Conservation (phyloP, 768 basidiomycete species). For the Trametes maxima region DNA sequence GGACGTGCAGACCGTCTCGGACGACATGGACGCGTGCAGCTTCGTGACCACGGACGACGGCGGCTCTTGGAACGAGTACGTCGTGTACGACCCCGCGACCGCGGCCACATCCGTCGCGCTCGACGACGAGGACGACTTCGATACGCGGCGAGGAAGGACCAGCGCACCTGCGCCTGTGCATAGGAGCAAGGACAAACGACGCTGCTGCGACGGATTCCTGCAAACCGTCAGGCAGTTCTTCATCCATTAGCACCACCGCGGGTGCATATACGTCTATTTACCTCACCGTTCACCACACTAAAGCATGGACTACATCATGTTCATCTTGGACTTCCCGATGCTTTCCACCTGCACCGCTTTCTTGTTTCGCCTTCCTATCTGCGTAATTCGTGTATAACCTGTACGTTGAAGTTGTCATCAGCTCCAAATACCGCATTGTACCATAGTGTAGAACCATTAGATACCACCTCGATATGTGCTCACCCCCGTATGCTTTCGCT, state of each 20-base stretch:
- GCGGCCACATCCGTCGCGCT: background rate
- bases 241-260: background rate
- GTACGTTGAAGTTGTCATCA: background rate
- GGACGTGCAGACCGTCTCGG: too few species aligned
- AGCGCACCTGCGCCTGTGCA: background rate
- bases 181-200: background rate
- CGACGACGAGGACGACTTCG: background rate
- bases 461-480: background rate
- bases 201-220: conserved; percentile 7
- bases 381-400: background rate
- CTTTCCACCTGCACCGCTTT: too few species aligned
- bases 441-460: background rate
- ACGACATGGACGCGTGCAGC: background rate
- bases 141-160: background rate
- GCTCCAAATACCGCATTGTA: background rate
- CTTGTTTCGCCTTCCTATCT: too few species aligned
- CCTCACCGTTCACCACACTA: background rate
- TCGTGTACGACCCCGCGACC: conserved; percentile 1
- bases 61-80: background rate
- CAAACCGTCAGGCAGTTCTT: background rate
- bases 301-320: background rate
- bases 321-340: background rate
- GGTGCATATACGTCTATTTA: background rate
- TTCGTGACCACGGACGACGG: background rate
- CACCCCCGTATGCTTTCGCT: background rate